Conservation (phyloP, 805 yeast species). For the Pichia rugopelliculosa region DNA sequence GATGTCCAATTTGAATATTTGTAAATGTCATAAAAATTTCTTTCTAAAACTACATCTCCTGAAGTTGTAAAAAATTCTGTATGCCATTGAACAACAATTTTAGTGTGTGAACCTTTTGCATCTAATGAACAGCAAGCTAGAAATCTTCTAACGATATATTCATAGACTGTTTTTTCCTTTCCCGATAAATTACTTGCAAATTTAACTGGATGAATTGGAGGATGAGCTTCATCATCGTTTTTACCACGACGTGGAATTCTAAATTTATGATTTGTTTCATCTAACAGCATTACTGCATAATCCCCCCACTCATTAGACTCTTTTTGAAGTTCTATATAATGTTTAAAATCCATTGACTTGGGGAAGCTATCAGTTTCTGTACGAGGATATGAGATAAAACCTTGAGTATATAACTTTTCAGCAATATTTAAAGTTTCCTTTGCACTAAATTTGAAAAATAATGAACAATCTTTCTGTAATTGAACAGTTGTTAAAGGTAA, state of each 20-base stretch:
- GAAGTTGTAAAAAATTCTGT: conserved; percentile 61
- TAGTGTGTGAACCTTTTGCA: conserved; percentile 69
- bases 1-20: conserved; percentile 75
- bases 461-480: conserved; percentile 79
- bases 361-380: conserved; percentile 94
- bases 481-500: conserved; percentile 92
- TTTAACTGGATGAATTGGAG: conserved; percentile 82
- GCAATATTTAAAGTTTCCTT: conserved; percentile 72
- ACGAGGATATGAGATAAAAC: conserved; percentile 91
- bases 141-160: conserved; percentile 77
- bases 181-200: conserved; percentile 25
- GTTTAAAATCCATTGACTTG: conserved; percentile 58
- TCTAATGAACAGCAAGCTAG: conserved; percentile 89
- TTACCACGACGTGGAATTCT: conserved; percentile 71
- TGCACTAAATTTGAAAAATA: conserved; percentile 67
- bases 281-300: conserved; percentile 47
- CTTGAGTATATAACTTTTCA: conserved; percentile 76
- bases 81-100: conserved; percentile 67
- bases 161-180: conserved; percentile 69
- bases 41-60: conserved; percentile 68
- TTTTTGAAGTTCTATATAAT: conserved; percentile 54
- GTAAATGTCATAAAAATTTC: conserved; percentile 76
- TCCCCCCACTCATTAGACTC: conserved; percentile 58
- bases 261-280: conserved; percentile 35
- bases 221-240: conserved; percentile 93